A percentile compares a stretch with the other conserved stretches of the same genome.
phyloP scores from a whole-genome alignment of 192 early-diverging fungal species.

The Coemansia sp. region DNA sequence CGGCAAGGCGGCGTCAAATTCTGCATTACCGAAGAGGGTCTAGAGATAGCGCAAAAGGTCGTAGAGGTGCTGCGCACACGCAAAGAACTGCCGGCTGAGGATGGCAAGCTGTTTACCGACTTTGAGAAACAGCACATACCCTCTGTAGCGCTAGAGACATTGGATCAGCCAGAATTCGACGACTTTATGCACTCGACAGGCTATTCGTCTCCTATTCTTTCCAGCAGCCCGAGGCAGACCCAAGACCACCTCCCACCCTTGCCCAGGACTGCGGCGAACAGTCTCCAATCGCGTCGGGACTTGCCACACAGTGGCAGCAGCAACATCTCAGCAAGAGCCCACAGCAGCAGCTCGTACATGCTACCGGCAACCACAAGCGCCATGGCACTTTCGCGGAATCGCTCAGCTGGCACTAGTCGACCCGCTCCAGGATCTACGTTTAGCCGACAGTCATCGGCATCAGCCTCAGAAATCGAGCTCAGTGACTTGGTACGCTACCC shows the following conservation, averaged over 20 bases:
- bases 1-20: slow-evolving; percentile 65
- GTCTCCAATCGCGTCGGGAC: neutral
- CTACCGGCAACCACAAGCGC: neutral
- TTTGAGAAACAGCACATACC: slow-evolving; percentile 11
- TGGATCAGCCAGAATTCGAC: neutral
- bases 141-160: neutral
- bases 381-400: neutral
- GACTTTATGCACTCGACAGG: neutral
- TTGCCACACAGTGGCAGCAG: neutral
- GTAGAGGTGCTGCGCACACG: slow-evolving; percentile 39
- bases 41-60: slow-evolving; percentile 61
- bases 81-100: slow-evolving; percentile 28
- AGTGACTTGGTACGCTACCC: slow-evolving; percentile 35
- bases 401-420: slow-evolving; percentile 12
- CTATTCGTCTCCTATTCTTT: neutral
- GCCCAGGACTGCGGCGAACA: neutral
- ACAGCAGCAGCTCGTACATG: slow-evolving; percentile 10
- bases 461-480: slow-evolving; percentile 21
- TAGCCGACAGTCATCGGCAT: slow-evolving; percentile 37
- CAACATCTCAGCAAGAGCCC: slow-evolving; percentile 5
- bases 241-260: neutral
- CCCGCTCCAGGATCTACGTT: slow-evolving; percentile 25
- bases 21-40: slow-evolving; percentile 74
- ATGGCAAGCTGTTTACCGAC: slow-evolving; percentile 22
- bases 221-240: neutral